Percentiles rank a stretch among this genome's conserved stretches.
Conservation (phyloP, 2,329 filamentous ascomycete genomes). For the Leptographium wingfieldii region DNA sequence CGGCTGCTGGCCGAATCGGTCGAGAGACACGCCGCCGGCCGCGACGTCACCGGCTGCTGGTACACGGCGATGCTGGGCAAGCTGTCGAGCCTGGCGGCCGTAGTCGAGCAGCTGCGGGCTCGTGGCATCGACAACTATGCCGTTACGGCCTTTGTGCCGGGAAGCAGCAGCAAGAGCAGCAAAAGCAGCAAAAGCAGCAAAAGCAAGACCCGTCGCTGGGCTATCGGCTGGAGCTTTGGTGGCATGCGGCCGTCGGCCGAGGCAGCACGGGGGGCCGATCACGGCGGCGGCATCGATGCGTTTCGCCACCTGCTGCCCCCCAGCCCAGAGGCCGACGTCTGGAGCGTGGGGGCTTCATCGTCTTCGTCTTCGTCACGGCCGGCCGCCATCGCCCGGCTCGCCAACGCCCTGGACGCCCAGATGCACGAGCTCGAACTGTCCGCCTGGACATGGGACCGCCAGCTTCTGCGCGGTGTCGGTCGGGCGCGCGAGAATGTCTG, state of each 20-base stretch:
- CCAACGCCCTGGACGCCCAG: conserved; percentile 26
- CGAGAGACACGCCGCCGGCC: conserved; percentile 17
- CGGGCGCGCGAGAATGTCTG: conserved; percentile 62
- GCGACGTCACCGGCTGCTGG: conserved; percentile 52
- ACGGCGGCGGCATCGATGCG: conserved; percentile 18
- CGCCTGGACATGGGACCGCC: conserved; percentile 50
- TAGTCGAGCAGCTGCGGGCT: conserved; percentile 45
- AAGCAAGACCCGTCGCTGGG: conserved; percentile 71
- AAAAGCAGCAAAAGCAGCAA: not conserved
- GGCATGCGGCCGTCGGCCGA: conserved; percentile 46
- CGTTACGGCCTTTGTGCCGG: conserved; percentile 67
- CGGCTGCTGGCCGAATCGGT: conserved; percentile 37
- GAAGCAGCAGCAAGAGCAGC: conserved; percentile 18
- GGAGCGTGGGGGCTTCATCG: conserved; percentile 14
- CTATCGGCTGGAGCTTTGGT: conserved; percentile 74
- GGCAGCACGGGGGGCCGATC: conserved; percentile 26
- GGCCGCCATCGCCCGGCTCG: conserved; percentile 20
- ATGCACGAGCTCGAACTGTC: conserved; percentile 44
- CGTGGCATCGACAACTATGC: conserved; percentile 62
- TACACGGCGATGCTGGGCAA: conserved; percentile 89
- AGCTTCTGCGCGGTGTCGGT: conserved; percentile 43
- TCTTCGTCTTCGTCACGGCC: no score
- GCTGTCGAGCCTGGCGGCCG: conserved; percentile 49
- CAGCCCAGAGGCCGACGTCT: conserved; percentile 27
- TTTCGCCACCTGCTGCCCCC: conserved; percentile 29